Base-by-base conservation (phyloP, 805 yeast species). In the Cyberlindnera americana region DNA sequence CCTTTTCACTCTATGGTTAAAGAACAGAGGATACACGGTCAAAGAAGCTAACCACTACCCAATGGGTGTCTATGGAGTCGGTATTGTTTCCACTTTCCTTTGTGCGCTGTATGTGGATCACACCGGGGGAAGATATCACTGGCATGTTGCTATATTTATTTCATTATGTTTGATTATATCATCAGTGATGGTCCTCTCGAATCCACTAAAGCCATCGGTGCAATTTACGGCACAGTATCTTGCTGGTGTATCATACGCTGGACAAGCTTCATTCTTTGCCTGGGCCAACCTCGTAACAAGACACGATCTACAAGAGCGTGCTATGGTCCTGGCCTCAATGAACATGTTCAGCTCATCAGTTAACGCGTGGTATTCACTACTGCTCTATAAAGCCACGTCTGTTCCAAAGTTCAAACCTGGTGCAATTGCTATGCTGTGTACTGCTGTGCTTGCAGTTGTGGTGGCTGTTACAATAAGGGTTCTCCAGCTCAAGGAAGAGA, bases 241-340 rank as follows among this genome's bases (percentile, higher is more conserved):
- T 3, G 67, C 78, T 27, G 83, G 82, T 12, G 52, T 72, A 13
- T 56, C 78, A 0, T 77, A 70, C 48, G 77, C 82, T 25, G 82
- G 80, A 4, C 83, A 78, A 45, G 73, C 84, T 0, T 66, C 73
- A 0, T 73, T 75, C 54, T 74, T 79, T 37, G 75, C 83, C 0
- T 78, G 84, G 83, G 81, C 81, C 3, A 78, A 78, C 48, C 63
- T 75, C 33, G 74, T 76, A 1, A 75, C 81, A 45, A 67, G 72
- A 23, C 67, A 74, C 45, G 86, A 81, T 55, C 56, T 75, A 19
- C 78, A 80, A 61, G 82, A 77, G 50, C 66, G 85, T 52, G 82
- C 85, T 0, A 64, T 80, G 33, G 81, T 78, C 1, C 61, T 80
- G 35, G 85, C 81, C 0, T 75, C 81, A 0, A 77, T 78, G 82